phyloP scores from a whole-genome alignment of 2,329 filamentous ascomycete species.

The Tympanopsis confertula region DNA sequence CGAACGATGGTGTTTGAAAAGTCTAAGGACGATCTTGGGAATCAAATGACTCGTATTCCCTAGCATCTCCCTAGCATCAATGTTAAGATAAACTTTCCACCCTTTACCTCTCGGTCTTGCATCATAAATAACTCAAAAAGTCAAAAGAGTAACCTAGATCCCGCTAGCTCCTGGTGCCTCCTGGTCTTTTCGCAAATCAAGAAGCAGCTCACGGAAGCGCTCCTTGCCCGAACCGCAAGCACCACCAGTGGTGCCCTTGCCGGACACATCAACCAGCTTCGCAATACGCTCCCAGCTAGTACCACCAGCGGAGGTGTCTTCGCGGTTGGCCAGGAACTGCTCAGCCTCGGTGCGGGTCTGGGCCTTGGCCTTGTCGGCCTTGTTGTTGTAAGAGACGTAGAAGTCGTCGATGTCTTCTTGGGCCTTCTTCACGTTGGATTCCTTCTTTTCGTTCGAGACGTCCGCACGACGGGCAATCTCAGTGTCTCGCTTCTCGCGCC shows the following conservation, averaged over 20 bases:
- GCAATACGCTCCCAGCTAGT: slow-evolving; percentile 63
- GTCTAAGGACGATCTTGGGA: too few relatives aligned
- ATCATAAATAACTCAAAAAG: too few relatives aligned
- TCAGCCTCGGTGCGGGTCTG: slow-evolving; percentile 54
- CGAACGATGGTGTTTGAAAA: too few relatives aligned
- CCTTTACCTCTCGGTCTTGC: too few relatives aligned
- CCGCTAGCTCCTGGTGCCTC: slow-evolving; percentile 23
- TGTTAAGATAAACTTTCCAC: too few relatives aligned
- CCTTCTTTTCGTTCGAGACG: slow-evolving; percentile 49
- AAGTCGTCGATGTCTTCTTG: slow-evolving; percentile 59
- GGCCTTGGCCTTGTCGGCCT: slow-evolving; percentile 53
- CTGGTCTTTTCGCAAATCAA: slow-evolving; percentile 55
- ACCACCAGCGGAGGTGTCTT: slow-evolving; percentile 56
- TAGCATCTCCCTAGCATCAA: too few relatives aligned
- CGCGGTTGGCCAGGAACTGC: slow-evolving; percentile 51
- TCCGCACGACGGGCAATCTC: slow-evolving; percentile 52
- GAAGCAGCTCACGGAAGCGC: slow-evolving; percentile 23
- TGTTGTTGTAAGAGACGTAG: slow-evolving; percentile 64
- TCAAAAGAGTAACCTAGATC: slow-evolving; percentile 8
- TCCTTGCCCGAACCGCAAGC: slow-evolving; percentile 1
- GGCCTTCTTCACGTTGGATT: slow-evolving; percentile 48
- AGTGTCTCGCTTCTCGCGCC: slow-evolving; percentile 53
- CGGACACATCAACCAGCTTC: slow-evolving; percentile 57
- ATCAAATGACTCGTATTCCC: too few relatives aligned
- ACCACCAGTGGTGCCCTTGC: slow-evolving; percentile 48